Percentiles rank a stretch among this genome's conserved stretches.
Conservation (phyloP, 495 filamentous ascomycete genomes). For the Trichocladium uniseriatum region DNA sequence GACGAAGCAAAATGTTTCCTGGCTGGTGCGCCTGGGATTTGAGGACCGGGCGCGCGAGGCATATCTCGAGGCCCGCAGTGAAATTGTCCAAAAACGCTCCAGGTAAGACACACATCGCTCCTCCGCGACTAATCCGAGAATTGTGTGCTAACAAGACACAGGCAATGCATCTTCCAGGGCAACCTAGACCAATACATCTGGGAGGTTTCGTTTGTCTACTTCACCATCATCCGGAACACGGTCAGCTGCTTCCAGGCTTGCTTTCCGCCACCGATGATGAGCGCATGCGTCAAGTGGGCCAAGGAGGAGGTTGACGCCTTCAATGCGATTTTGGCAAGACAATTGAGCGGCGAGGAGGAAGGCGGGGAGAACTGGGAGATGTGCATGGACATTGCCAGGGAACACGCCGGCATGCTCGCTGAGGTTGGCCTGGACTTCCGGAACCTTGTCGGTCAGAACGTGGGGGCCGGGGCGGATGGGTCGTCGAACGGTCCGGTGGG, state of each 20-base stretch:
- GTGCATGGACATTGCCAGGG: constrained; percentile 72
- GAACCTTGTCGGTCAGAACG: constrained; percentile 49
- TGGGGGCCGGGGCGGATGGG: constrained; percentile 9
- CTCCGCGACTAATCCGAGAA: no score
- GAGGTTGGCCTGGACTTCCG: constrained; percentile 89
- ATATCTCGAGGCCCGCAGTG: constrained; percentile 69
- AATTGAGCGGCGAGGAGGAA: constrained; percentile 70
- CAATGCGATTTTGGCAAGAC: constrained; percentile 69
- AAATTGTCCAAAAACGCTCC: constrained; percentile 67
- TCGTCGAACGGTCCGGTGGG: constrained; percentile 28
- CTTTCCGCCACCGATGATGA: constrained; percentile 78
- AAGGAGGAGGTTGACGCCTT: constrained; percentile 87
- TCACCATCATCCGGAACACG: constrained; percentile 86
- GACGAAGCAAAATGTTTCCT: constrained; percentile 63
- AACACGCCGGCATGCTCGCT: constrained; percentile 67
- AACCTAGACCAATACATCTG: constrained; percentile 86
- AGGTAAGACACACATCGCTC: no score
- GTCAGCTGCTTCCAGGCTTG: constrained; percentile 79
- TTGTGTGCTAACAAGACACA: constrained; percentile 32
- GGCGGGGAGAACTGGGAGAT: constrained; percentile 64
- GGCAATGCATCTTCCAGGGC: constrained; percentile 89
- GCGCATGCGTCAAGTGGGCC: constrained; percentile 91
- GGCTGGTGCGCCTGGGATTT: constrained; percentile 78
- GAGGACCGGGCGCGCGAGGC: constrained; percentile 81
- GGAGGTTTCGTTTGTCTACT: constrained; percentile 93